Base-by-base conservation (phyloP, 2,329 filamentous ascomycete species). In the Xylaria sp. region DNA sequence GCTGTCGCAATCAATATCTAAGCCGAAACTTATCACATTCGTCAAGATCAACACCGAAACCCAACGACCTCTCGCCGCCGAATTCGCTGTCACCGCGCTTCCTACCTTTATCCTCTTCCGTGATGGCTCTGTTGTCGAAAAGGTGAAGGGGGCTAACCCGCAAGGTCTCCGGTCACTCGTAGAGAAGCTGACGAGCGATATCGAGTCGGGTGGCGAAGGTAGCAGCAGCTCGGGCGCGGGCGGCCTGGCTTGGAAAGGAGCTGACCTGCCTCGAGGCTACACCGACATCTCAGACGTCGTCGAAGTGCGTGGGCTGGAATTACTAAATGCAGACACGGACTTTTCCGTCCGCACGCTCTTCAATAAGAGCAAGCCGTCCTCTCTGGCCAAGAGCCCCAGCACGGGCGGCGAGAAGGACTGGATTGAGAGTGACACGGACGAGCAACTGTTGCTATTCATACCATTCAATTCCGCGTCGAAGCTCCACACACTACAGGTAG, bases 361-460 rank as follows among this genome's bases (percentile, higher is more conserved):
- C 78, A 89, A 90, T 58, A 88, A 89, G 75, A 86, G 82, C 64
- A 89, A 89, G 77, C 81, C 79, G 20, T 80, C 81, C 15, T 81
- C 83, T n/a, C 87, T 88, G 75, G 94, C 97, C 80, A 97, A 93
- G 90, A 90, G 97, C 23, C 92, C 97, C 84, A 97, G 92, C 80
- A 93, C 97, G 77, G 94, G 94, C 38, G 94, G 97, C 10, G 81
- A 83, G 40, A 89, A 88, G 77, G 95, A 99, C 81, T 98, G 93
- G 91, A 90, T 98, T 26, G 93, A 97, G 84, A 97, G 93, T 80
- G 95, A 97, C 78, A 97, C 95, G 42, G 96, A 99, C 78, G 94
- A 98, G 82, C 96, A 99, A 84, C 84, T 99, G 70, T 92, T 98
- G 87, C 87, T 99, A 56, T 98, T 91, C 81, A 86, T 97, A 66